Evolutionary conservation across 2,329 filamentous ascomycete species (phyloP), one percentile per base, ranked within the genome.

Genomic region (Penicillium sp.): DNA sequence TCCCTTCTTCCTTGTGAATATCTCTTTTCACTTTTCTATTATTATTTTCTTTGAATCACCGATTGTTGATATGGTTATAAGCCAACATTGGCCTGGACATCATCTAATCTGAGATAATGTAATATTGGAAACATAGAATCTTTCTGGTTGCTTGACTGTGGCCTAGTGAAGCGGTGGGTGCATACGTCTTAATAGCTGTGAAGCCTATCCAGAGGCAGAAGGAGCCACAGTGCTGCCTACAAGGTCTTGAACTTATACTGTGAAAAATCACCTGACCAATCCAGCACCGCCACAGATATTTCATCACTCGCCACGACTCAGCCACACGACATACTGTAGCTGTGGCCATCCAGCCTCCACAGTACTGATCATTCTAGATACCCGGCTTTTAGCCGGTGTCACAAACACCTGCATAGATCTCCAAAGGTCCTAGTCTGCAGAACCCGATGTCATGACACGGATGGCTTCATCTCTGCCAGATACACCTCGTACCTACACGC

Each of bases 101-200:
- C 7, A 18, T 10, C 9, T 10, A 18, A 18, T 18, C 16, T 10
- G 18, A 11, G 31, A 34, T 34, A 34, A 34, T 34, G 31, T 27
- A 37, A 44, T 47, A 50, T 34, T 41, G 34, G 40, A 35, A 40
- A 20, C 44, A 32, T 39, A 13, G 13, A 34, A 27, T 44, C 26
- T 24, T 36, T 13, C 20, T 23, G 7, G 6, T 23, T 32, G 18
- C 10, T 11, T 37, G 14, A 32, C 18, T 11, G 50, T 20, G 42
- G 46, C 50, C 46, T 52, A 34, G 20, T 22, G 46, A n/a, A 46
- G 50, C 50, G 40, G 46, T 47, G 46, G 31, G 11, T 8, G 10
- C 16, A 26, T 14, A 36, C 34, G 34, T n/a, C n/a, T n/a, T n/a
- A n/a, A n/a, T n/a, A n/a, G n/a, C n/a, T n/a, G n/a, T n/a, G n/a